Percentiles rank a stretch among this genome's conserved stretches.
Evolutionary conservation across 1,139 yeast species (phyloP).

Genomic region (Suhomyces bolitotheri): DNA sequence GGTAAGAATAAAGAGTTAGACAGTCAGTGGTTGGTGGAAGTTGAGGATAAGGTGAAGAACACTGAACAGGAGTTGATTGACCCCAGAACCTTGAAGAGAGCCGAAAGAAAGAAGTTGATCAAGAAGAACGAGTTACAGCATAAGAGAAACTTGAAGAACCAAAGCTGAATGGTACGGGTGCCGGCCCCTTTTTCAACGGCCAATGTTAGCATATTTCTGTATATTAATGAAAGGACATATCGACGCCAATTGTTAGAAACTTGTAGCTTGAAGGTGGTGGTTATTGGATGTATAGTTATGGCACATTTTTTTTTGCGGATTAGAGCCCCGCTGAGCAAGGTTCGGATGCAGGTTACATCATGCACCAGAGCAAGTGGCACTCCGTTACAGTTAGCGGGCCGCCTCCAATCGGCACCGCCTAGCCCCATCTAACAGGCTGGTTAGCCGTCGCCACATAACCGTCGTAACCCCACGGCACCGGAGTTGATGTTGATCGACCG

Average conservation of each 20-base stretch:
- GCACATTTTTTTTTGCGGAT: too few species aligned
- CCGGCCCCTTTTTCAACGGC: background rate
- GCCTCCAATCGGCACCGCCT: too few species aligned
- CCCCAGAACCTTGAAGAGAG: conserved; percentile 79
- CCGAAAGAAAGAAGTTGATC: conserved; percentile 79
- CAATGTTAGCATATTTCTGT: conserved; percentile 3
- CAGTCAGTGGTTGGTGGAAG: conserved; percentile 94
- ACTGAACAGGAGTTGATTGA: conserved; percentile 75
- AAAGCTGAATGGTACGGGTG: background rate
- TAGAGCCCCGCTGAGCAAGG: too few species aligned
- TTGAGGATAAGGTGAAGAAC: conserved; percentile 70
- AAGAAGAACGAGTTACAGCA: conserved; percentile 88
- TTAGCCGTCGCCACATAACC: too few species aligned
- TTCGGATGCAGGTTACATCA: too few species aligned
- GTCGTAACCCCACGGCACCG: too few species aligned
- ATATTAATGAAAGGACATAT: conserved; percentile 2
- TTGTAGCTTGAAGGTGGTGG: too few species aligned
- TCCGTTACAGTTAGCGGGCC: too few species aligned
- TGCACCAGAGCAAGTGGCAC: too few species aligned
- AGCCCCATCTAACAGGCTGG: too few species aligned
- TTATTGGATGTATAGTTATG: too few species aligned
- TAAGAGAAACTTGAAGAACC: conserved; percentile 68
- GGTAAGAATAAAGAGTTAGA: conserved; percentile 89
- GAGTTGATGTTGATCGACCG: too few species aligned
- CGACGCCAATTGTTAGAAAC: background rate